phyloP scores from a whole-genome alignment of 352 stramenopile genomes.

The Phytophthora cryptogea region DNA sequence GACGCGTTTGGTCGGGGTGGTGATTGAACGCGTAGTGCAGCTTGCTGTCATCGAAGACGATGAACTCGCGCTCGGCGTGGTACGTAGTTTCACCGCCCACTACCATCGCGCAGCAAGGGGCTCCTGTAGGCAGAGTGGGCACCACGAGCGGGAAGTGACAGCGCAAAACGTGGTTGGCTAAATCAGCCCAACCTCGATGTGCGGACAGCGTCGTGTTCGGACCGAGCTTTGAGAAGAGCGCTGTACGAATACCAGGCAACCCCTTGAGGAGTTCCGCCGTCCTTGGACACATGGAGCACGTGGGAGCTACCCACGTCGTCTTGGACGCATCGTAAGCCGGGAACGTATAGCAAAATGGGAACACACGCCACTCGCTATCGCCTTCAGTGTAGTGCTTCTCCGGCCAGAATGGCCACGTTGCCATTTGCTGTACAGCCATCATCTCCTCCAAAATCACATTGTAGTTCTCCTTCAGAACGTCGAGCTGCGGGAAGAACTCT shows the following conservation, averaged over 20 bases:
- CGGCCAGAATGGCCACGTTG: slow-evolving; percentile 83
- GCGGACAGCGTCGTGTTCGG: slow-evolving; percentile 72
- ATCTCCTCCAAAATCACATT: slow-evolving; percentile 84
- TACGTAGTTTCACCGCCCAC: slow-evolving; percentile 70
- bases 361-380: slow-evolving; percentile 83
- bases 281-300: slow-evolving; percentile 76
- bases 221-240: slow-evolving; percentile 91
- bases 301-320: slow-evolving; percentile 80
- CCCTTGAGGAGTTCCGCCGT: slow-evolving; percentile 70
- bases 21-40: slow-evolving; percentile 89
- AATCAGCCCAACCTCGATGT: slow-evolving; percentile 87
- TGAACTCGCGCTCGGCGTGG: slow-evolving; percentile 76
- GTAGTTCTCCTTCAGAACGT: slow-evolving; percentile 71
- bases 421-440: slow-evolving; percentile 49
- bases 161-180: slow-evolving; percentile 90
- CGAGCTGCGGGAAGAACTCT: slow-evolving; percentile 79
- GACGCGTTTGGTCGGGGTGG: slow-evolving; percentile 62
- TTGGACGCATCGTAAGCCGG: slow-evolving; percentile 85
- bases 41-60: slow-evolving; percentile 94
- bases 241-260: slow-evolving; percentile 78
- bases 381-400: slow-evolving; percentile 84
- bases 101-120: slow-evolving; percentile 76
- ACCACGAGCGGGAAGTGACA: slow-evolving; percentile 80
- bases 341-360: slow-evolving; percentile 92
- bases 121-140: slow-evolving; percentile 54